These are phyloP conservation scores for Leccinum cinnamomeum DNA, from an alignment of 1,284 basidiomycete species.

Conservation along the genomic window DNA sequence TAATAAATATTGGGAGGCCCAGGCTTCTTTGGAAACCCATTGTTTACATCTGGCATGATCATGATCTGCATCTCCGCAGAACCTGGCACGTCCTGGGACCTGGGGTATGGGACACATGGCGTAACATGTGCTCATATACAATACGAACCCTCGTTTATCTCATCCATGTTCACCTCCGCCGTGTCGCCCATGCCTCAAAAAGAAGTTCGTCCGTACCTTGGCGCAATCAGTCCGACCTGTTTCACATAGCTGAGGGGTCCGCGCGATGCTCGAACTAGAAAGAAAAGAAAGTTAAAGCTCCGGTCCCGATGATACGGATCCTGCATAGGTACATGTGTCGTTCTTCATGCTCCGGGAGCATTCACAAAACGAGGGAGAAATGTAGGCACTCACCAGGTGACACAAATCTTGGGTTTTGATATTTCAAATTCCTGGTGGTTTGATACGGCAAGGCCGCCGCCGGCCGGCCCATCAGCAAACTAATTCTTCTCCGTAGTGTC, in stretches of 20 bases:
- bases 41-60: neutral
- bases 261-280: neutral
- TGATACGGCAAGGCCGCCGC: too few relatives aligned
- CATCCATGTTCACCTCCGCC: neutral
- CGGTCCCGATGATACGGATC: neutral
- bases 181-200: neutral
- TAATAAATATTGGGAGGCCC: neutral
- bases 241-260: neutral
- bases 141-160: neutral
- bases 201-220: neutral
- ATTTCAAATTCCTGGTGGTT: slow-evolving; percentile 23
- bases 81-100: neutral
- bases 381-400: neutral
- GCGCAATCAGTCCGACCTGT: neutral
- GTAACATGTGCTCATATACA: neutral
- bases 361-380: neutral
- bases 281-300: slow-evolving; percentile 12
- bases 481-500: too few relatives aligned
- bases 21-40: too few relatives aligned
- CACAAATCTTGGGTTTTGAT: slow-evolving; percentile 25
- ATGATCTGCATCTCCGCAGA: neutral
- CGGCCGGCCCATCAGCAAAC: too few relatives aligned
- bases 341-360: neutral
- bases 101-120: neutral
- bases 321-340: neutral